These are phyloP conservation scores for Serendipita sp. DNA, from an alignment of 768 basidiomycete species.

Conservation along the genomic window DNA sequence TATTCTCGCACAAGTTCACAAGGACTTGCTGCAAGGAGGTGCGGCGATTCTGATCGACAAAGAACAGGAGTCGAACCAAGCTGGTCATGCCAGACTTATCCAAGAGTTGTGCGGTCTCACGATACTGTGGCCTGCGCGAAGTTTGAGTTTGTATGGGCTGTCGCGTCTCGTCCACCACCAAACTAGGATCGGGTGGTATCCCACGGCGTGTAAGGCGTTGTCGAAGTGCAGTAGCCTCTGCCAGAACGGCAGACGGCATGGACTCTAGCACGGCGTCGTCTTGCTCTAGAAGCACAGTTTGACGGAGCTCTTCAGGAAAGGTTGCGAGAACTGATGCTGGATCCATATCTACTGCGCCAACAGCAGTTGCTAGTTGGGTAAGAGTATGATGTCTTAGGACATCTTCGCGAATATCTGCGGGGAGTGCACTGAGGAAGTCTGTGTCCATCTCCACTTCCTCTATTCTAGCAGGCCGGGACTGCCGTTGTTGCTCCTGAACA, in stretches of 20 bases:
- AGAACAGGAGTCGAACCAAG: constrained; percentile 85
- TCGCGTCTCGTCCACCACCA: neutral
- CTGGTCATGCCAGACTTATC: constrained; percentile 81
- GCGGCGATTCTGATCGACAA: constrained; percentile 82
- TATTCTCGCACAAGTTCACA: constrained; percentile 90
- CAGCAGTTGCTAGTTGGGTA: constrained; percentile 42
- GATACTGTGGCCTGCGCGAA: constrained; percentile 38
- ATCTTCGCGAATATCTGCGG: constrained; percentile 91
- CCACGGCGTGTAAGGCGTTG: constrained; percentile 29
- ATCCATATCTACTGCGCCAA: constrained; percentile 55
- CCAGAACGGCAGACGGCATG: constrained; percentile 71
- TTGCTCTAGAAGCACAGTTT: constrained; percentile 80
- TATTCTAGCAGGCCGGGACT: constrained; percentile 18
- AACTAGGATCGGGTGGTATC: constrained; percentile 7
- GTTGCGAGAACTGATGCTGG: constrained; percentile 83
- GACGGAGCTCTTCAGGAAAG: constrained; percentile 74
- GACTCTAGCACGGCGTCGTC: constrained; percentile 72
- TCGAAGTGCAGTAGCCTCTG: constrained; percentile 62
- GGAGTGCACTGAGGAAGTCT: constrained; percentile 92
- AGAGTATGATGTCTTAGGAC: constrained; percentile 89
- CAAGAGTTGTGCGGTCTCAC: constrained; percentile 85
- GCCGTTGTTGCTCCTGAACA: constrained; percentile 65
- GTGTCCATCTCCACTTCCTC: constrained; percentile 78
- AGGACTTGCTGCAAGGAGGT: constrained; percentile 75
- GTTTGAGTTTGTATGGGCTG: constrained; percentile 7